Conservation (phyloP, 2,329 filamentous ascomycete species). For the Scleromitrula shiraiana region DNA sequence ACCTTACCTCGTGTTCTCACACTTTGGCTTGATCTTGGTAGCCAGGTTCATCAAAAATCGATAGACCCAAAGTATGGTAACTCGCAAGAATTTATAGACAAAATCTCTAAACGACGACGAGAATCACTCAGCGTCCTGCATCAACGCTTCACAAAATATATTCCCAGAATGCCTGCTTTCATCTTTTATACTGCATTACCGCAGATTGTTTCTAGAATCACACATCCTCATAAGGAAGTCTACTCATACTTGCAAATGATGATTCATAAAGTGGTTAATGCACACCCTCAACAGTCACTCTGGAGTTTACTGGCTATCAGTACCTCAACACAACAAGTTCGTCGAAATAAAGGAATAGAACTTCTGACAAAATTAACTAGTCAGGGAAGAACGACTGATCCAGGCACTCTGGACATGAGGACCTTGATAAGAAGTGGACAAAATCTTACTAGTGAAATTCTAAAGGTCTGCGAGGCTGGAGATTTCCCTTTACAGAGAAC, state of each 20-base stretch:
- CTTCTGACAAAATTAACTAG: constrained; percentile 44
- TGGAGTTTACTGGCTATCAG: constrained; percentile 88
- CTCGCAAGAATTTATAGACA: constrained; percentile 41
- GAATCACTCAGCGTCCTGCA: constrained; percentile 64
- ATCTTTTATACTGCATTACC: constrained; percentile 78
- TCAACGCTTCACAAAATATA: constrained; percentile 70
- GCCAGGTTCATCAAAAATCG: constrained; percentile 58
- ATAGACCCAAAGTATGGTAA: constrained; percentile 38
- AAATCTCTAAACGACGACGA: constrained; percentile 49
- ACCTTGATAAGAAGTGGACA: constrained; percentile 70
- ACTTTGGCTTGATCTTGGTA: constrained; percentile 87
- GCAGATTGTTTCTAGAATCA: constrained; percentile 93
- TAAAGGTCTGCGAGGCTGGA: constrained; percentile 71
- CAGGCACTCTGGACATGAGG: constrained; percentile 52
- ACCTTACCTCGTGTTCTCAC: constrained; percentile 87
- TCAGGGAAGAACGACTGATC: constrained; percentile 43
- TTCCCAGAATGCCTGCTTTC: constrained; percentile 62
- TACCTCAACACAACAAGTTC: constrained; percentile 68
- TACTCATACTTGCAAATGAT: constrained; percentile 71
- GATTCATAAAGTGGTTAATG: constrained; percentile 75
- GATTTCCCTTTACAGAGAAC: constrained; percentile 61
- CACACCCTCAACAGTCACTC: constrained; percentile 83
- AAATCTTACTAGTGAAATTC: constrained; percentile 72
- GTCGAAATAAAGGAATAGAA: constrained; percentile 45
- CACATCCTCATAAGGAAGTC: constrained; percentile 71